Evolutionary conservation across 306 rosid species (phyloP).

Genomic region (Acacia confusa): DNA sequence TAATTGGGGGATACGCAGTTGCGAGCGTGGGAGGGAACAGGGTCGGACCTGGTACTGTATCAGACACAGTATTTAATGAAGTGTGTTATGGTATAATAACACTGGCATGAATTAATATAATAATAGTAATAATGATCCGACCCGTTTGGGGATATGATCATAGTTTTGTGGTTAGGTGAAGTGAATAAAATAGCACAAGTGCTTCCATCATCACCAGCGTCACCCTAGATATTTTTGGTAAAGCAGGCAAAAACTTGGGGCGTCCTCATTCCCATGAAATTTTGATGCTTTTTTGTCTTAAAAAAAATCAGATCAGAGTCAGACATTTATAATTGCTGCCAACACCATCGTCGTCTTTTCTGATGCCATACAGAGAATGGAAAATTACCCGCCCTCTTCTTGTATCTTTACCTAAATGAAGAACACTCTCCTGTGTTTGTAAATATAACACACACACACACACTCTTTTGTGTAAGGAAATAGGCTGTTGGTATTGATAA

Average conservation of each 20-base stretch:
- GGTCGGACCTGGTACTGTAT: conserved; percentile 27
- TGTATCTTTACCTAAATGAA: background rate
- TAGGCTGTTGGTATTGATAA: background rate
- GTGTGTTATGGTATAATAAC: conserved; percentile 21
- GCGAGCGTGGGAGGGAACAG: conserved; percentile 43
- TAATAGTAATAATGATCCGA: conserved; percentile 26
- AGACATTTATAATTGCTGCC: background rate
- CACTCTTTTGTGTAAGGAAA: background rate
- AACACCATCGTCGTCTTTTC: background rate
- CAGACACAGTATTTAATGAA: conserved; percentile 21
- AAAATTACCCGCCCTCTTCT: background rate
- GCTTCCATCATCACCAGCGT: conserved; percentile 57
- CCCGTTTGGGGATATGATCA: conserved; percentile 15
- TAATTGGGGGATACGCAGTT: background rate
- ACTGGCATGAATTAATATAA: background rate
- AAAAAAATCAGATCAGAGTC: background rate
- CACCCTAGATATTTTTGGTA: conserved; percentile 55
- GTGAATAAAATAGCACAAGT: conserved; percentile 30
- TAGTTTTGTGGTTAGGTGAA: conserved; percentile 2
- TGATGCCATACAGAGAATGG: background rate
- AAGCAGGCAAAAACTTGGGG: conserved; percentile 21
- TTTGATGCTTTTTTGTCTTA: background rate
- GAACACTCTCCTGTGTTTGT: background rate
- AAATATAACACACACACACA: background rate
- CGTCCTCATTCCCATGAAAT: background rate